Evolutionary conservation across 768 basidiomycete genomes (phyloP), one percentile per base, ranked within the genome.

Genomic region (Mycena kentingensis): DNA sequence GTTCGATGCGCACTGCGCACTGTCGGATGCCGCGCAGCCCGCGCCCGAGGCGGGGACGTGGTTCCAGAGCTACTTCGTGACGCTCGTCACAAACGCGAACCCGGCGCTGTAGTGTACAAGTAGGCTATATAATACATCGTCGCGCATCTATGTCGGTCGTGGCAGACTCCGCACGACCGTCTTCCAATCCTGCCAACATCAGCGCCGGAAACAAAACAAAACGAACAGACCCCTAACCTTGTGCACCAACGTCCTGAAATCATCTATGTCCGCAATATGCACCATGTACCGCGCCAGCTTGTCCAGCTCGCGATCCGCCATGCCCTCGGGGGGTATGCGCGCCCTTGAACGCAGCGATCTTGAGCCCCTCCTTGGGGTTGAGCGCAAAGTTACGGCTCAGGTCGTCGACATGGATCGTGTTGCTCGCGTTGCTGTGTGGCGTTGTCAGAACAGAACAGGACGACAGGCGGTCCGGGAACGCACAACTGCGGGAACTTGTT

Each of bases 341-440:
- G 56, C 84, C 79, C 67, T 86, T 89, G 75, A 89, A 95, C 0
- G 93, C 81, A 22, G 80, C 78, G 24, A 94, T 91, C 69, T 90
- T 92, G 32, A 95, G 75, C 5, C 92, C 93, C 69, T 90, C 84
- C 37, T 75, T 77, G 1, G 90, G 90, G 63, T 96, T 94, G 53
- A 94, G 73, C 3, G 92, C 93, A 69, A 94, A 94, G 65, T 93
- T 94, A 15, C 91, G 82, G 51, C 85, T 82, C 81, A 96, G 76
- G 66, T 94, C 92, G 65, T 96, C 93, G 24, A 96, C 78, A 61
- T 95, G 92, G 34, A 96, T 84, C 0, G 92, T 93, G 65, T 93
- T 90, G 42, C 68, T 74, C 4, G 84, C 77, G 56, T 78, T 74
- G 64, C 86, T 19, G 35, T 21, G 34, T 21, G 37, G 41, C 46